Evolutionary conservation across 1,284 basidiomycete genomes (phyloP).

Genomic region (Cryptococcus sp.): DNA sequence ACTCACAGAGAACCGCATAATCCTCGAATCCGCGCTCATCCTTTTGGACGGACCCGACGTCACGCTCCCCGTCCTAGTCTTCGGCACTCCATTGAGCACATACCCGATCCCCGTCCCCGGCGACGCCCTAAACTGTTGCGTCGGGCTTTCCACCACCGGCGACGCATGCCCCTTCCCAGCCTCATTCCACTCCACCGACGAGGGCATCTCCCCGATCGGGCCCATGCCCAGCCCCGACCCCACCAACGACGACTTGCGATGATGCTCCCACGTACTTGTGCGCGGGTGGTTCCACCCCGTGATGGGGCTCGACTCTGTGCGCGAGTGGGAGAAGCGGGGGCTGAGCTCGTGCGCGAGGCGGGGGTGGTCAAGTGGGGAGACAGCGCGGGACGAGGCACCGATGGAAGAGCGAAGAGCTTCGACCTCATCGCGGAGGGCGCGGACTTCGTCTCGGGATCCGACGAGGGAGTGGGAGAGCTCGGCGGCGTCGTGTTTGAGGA

Average conservation of each 20-base stretch:
- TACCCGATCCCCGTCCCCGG: constrained; percentile 40
- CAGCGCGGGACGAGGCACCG: constrained; percentile 20
- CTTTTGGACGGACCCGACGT: constrained; percentile 20
- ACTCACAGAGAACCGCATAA: constrained; percentile 28
- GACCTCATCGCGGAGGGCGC: constrained; percentile 65
- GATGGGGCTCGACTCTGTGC: constrained; percentile 32
- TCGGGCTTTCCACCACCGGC: constrained; percentile 27
- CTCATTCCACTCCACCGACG: constrained; percentile 16
- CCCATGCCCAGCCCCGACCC: constrained; percentile 37
- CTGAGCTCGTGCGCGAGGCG: constrained; percentile 35
- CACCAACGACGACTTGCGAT: constrained; percentile 35
- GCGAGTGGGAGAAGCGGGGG: constrained; percentile 16
- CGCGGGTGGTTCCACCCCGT: constrained; percentile 5
- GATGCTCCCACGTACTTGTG: constrained; percentile 33
- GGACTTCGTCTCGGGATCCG: constrained; percentile 72
- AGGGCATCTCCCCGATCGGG: constrained; percentile 34
- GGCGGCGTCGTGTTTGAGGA: constrained; percentile 71
- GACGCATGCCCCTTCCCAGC: constrained; percentile 17
- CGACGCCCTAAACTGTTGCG: constrained; percentile 27
- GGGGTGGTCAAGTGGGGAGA: constrained; percentile 19
- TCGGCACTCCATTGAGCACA: constrained; percentile 43
- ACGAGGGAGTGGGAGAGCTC: constrained; percentile 70
- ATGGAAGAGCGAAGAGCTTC: constrained; percentile 59
- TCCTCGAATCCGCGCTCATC: constrained; percentile 22
- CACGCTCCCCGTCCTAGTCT: constrained; percentile 21